A percentile compares a stretch with the other conserved stretches of the same genome.
Conservation (phyloP, 345 rosid species). For the Nasturtium officinale region DNA sequence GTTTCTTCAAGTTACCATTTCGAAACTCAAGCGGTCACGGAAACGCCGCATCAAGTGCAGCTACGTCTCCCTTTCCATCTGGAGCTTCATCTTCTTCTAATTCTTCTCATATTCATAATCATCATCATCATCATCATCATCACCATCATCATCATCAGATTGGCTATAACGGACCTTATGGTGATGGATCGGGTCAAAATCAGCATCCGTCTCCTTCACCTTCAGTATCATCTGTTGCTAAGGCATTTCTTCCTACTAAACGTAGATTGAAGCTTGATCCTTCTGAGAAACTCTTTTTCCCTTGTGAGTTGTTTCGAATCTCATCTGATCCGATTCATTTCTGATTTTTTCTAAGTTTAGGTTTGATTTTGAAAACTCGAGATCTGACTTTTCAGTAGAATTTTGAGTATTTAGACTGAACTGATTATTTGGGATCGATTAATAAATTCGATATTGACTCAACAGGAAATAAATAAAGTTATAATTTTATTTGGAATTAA, state of each 20-base stretch:
- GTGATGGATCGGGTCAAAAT: constrained; percentile 61
- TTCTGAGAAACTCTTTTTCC: constrained; percentile 78
- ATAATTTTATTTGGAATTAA: no score
- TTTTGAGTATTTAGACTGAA: constrained; percentile 13
- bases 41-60: constrained; percentile 35
- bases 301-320: constrained; percentile 58
- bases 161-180: constrained; percentile 45
- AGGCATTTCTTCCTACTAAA: constrained; percentile 70
- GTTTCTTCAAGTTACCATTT: constrained; percentile 84
- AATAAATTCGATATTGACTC: not conserved
- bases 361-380: not conserved
- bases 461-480: not conserved
- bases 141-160: constrained; percentile 36
- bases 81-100: constrained; percentile 50
- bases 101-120: constrained; percentile 44
- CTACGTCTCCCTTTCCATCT: constrained; percentile 47
- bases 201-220: constrained; percentile 49
- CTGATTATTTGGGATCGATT: not conserved
- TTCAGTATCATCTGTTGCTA: constrained; percentile 86
- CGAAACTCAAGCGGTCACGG: constrained; percentile 46
- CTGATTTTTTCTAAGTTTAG: not conserved
- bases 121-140: constrained; percentile 22
- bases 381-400: no score
- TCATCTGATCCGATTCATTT: constrained; percentile 12
- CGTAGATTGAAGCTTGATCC: constrained; percentile 96